phyloP scores from a whole-genome alignment of 495 filamentous ascomycete species.

The Hypomontagnella monticulosa region DNA sequence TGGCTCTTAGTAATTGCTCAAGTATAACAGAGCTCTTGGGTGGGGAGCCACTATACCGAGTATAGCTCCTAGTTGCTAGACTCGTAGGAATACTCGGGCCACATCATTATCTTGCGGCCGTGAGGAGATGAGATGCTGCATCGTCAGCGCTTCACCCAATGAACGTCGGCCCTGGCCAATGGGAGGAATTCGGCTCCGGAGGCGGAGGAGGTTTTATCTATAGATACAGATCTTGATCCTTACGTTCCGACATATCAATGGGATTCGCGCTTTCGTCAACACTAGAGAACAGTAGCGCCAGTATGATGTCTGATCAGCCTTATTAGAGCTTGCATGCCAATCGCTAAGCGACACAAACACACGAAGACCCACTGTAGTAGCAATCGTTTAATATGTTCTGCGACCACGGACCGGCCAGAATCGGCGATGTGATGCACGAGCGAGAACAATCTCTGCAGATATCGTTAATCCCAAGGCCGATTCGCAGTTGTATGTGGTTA shows the following conservation, averaged over 20 bases:
- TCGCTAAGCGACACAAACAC: constrained; percentile 19
- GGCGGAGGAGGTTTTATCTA: not conserved
- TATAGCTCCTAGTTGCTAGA: no score
- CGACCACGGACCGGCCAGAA: constrained; percentile 25
- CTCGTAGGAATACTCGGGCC: no score
- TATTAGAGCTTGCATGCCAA: constrained; percentile 19
- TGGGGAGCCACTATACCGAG: no score
- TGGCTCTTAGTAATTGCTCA: no score
- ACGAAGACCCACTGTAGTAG: constrained; percentile 29
- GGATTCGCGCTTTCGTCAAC: constrained; percentile 30
- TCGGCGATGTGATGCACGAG: constrained; percentile 36
- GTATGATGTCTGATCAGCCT: constrained; percentile 14
- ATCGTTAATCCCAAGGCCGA: constrained; percentile 11
- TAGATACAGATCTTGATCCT: constrained; percentile 5
- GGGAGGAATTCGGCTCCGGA: not conserved
- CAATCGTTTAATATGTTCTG: constrained; percentile 29
- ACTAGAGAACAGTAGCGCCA: constrained; percentile 5
- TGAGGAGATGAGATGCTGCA: no score
- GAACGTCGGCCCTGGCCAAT: no score
- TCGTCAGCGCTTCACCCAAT: no score
- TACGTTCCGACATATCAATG: not conserved
- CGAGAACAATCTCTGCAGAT: constrained; percentile 18
- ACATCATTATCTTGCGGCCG: no score
- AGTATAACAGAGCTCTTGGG: not conserved
- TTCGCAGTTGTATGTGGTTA: constrained; percentile 20